phyloP scores from a whole-genome alignment of 306 rosid genomes.

The Oemleria cerasiformis region DNA sequence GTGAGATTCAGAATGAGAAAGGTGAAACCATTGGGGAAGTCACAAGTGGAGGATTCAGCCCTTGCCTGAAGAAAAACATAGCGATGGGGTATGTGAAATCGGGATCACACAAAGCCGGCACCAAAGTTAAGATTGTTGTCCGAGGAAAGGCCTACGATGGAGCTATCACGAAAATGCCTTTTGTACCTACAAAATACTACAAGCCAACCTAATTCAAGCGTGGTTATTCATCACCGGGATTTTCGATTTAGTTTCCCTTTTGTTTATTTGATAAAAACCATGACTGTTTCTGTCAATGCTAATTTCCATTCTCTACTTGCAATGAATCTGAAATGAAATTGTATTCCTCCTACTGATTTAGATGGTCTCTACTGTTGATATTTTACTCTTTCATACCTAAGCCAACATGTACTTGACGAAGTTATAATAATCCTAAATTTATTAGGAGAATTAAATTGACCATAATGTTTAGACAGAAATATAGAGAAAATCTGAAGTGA shows the following conservation, averaged over 20 bases:
- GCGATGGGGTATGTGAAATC: constrained; percentile 98
- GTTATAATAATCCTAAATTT: neutral
- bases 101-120: constrained; percentile 89
- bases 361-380: neutral
- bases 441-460: neutral
- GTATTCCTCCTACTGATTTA: neutral
- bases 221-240: constrained; percentile 19
- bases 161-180: constrained; percentile 90
- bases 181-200: constrained; percentile 92
- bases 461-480: neutral
- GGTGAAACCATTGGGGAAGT: constrained; percentile 87
- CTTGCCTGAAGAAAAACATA: constrained; percentile 93
- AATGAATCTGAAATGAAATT: constrained; percentile 22
- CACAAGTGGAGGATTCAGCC: constrained; percentile 98
- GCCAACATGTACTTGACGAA: neutral
- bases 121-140: constrained; percentile 79
- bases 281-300: constrained; percentile 30
- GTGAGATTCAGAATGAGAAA: constrained; percentile 79
- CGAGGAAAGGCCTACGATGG: constrained; percentile 93
- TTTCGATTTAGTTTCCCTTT: constrained; percentile 12
- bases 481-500: neutral
- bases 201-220: constrained; percentile 64
- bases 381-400: neutral
- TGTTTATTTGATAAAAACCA: constrained; percentile 30
- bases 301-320: constrained; percentile 35